A percentile compares a stretch with the other conserved stretches of the same genome.
phyloP scores from a whole-genome alignment of 202 grass and related monocot genomes.

The Digitaria exilis region DNA sequence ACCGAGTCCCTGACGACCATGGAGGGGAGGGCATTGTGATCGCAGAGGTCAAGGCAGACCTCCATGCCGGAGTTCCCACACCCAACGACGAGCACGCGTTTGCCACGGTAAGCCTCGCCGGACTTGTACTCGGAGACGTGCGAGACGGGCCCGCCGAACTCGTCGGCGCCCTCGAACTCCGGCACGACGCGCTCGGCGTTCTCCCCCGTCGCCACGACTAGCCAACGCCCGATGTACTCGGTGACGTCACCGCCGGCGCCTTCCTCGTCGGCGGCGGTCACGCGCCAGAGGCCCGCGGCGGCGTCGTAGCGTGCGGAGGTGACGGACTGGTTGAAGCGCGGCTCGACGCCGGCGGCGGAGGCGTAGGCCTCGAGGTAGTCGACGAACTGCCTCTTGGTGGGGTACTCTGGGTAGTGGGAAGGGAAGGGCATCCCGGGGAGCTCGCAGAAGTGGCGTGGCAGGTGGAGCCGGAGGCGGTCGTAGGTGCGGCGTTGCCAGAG shows the following conservation, averaged over 20 bases:
- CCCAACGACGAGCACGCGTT: slow-evolving; percentile 76
- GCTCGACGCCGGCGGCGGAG: slow-evolving; percentile 50
- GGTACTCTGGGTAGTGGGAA: slow-evolving; percentile 63
- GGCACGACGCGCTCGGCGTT: slow-evolving; percentile 80
- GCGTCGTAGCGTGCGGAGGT: slow-evolving; percentile 60
- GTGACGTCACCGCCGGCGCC: neutral
- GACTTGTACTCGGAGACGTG: slow-evolving; percentile 84
- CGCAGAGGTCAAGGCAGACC: slow-evolving; percentile 83
- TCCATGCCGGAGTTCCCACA: slow-evolving; percentile 97
- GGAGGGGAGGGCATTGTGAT: slow-evolving; percentile 63
- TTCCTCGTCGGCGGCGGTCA: slow-evolving; percentile 37
- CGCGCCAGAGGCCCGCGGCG: slow-evolving; percentile 57
- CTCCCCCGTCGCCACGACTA: slow-evolving; percentile 90
- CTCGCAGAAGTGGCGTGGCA: slow-evolving; percentile 81
- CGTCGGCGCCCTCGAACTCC: slow-evolving; percentile 49
- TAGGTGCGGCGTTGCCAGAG: slow-evolving; percentile 83
- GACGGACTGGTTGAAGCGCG: slow-evolving; percentile 67
- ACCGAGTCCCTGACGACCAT: slow-evolving; percentile 89
- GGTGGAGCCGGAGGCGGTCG: slow-evolving; percentile 77
- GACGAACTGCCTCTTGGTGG: slow-evolving; percentile 72
- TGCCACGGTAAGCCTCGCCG: slow-evolving; percentile 53
- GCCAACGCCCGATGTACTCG: slow-evolving; percentile 86
- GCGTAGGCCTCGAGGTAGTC: slow-evolving; percentile 77
- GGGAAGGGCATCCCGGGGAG: slow-evolving; percentile 76
- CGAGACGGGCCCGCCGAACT: slow-evolving; percentile 46